Percentiles rank a stretch among this genome's conserved stretches.
Conservation (phyloP, 768 basidiomycete genomes). For the Russula abietina region DNA sequence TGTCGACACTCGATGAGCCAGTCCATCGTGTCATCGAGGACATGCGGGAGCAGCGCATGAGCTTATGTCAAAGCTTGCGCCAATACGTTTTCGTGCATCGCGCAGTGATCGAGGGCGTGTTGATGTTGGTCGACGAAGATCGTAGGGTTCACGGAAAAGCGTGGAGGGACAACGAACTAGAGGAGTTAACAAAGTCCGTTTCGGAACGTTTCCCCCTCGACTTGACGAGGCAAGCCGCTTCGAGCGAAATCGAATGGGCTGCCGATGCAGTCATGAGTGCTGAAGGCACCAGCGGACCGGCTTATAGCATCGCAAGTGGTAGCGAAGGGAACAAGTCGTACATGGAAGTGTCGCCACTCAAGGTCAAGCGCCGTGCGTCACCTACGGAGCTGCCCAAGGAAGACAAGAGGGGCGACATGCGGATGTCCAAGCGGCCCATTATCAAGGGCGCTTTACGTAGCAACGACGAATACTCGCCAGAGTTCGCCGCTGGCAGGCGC, state of each 20-base stretch:
- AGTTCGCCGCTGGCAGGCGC: background rate
- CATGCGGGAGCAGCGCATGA: constrained; percentile 96
- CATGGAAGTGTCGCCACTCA: constrained; percentile 27
- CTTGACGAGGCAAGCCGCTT: background rate
- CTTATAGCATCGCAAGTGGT: background rate
- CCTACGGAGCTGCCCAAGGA: constrained; percentile 65
- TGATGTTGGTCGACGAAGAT: constrained; percentile 74
- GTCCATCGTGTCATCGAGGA: constrained; percentile 81
- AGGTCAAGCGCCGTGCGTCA: constrained; percentile 63
- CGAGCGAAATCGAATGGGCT: constrained; percentile 12
- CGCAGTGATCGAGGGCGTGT: constrained; percentile 73
- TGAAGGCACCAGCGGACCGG: background rate
- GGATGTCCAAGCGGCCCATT: constrained; percentile 62
- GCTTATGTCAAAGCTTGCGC: constrained; percentile 85
- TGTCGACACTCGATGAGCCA: constrained; percentile 68
- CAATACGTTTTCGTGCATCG: constrained; percentile 95
- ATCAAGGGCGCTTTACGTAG: constrained; percentile 43
- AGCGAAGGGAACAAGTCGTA: constrained; percentile 8
- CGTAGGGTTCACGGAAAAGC: constrained; percentile 35
- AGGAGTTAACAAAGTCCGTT: constrained; percentile 25
- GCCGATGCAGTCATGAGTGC: background rate
- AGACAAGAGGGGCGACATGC: constrained; percentile 49
- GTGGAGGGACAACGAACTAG: constrained; percentile 21
- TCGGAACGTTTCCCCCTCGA: constrained; percentile 15
- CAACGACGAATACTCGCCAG: constrained; percentile 22